Percentiles rank a stretch among this genome's conserved stretches.
Evolutionary conservation across 805 yeast species (phyloP).

Genomic region (Hanseniaspora hatyaiensis): DNA sequence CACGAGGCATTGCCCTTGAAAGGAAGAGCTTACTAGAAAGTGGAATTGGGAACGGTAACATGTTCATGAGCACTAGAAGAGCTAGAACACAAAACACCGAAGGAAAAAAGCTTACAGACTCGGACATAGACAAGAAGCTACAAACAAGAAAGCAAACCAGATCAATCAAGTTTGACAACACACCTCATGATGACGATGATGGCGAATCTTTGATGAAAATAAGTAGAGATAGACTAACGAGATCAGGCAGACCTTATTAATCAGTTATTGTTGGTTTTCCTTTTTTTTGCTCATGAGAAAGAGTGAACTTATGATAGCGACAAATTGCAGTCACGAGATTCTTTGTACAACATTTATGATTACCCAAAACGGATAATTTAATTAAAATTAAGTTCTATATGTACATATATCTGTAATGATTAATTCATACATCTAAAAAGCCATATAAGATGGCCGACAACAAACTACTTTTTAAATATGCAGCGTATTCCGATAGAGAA

Average conservation of each 20-base stretch:
- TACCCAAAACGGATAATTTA: too few species aligned
- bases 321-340: too few species aligned
- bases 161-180: constrained; percentile 11
- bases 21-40: background rate
- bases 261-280: too few species aligned
- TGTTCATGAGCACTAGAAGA: constrained; percentile 10
- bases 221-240: constrained; percentile 4
- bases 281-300: background rate
- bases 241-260: constrained; percentile 14
- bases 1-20: too few species aligned
- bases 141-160: background rate
- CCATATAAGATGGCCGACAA: too few species aligned
- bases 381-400: too few species aligned
- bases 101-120: background rate
- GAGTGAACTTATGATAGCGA: too few species aligned
- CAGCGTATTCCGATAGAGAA: too few species aligned
- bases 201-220: constrained; percentile 10
- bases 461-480: too few species aligned
- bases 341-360: too few species aligned
- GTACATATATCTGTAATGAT: too few species aligned
- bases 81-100: background rate
- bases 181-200: constrained; percentile 14
- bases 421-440: too few species aligned
- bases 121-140: background rate
- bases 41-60: background rate